Conservation (phyloP, 345 rosid species). For the Citrus trifoliata region DNA sequence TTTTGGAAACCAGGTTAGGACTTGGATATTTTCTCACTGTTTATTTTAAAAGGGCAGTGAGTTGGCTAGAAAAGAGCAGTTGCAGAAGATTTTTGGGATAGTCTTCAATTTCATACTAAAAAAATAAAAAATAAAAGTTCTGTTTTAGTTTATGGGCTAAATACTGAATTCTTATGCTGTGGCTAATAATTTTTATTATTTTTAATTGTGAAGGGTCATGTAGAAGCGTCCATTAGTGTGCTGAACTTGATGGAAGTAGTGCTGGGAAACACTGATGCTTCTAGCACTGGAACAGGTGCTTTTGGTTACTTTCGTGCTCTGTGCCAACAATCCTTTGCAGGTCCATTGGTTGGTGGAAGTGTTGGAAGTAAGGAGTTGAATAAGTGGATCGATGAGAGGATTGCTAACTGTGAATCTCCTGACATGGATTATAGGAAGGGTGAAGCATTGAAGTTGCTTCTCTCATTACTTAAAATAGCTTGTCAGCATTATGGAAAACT, state of each 20-base stretch:
- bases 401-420: conserved; percentile 55
- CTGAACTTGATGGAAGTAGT: conserved; percentile 78
- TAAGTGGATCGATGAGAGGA: conserved; percentile 95
- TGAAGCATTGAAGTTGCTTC: conserved; percentile 62
- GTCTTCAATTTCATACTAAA: background rate
- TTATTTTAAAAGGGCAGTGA: conserved; percentile 6
- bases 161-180: background rate
- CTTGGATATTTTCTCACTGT: conserved; percentile 2
- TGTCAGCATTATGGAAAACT: conserved; percentile 97
- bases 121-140: background rate
- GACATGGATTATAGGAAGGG: conserved; percentile 56
- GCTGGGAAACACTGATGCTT: conserved; percentile 34
- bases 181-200: conserved; percentile 28
- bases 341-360: conserved; percentile 95
- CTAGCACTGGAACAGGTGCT: conserved; percentile 35
- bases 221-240: conserved; percentile 54
- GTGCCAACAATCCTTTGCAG: conserved; percentile 76
- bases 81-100: background rate
- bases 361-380: conserved; percentile 84
- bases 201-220: conserved; percentile 45
- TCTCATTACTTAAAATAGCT: conserved; percentile 84
- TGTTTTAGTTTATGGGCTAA: background rate
- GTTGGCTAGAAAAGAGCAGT: background rate
- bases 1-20: conserved; percentile 76
- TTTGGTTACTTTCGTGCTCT: conserved; percentile 67